A percentile compares a stretch with the other conserved stretches of the same genome.
phyloP scores from a whole-genome alignment of 2,329 filamentous ascomycete genomes.

The Colletotrichum caudatum region DNA sequence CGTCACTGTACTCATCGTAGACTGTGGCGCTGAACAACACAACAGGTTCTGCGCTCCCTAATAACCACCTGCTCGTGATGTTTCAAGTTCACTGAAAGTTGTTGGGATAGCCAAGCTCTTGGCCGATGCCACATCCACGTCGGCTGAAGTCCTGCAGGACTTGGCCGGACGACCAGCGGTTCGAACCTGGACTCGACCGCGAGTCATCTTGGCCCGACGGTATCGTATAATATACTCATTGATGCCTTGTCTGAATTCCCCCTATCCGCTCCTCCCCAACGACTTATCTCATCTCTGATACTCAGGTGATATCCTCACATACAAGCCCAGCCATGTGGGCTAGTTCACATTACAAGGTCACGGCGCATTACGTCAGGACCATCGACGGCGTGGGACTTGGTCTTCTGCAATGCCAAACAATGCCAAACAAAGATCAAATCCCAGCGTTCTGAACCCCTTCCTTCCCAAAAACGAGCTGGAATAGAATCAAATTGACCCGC shows the following conservation, averaged over 20 bases:
- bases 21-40: conserved; percentile 36
- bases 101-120: neutral
- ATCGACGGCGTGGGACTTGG: neutral
- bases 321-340: neutral
- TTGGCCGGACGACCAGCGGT: neutral
- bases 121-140: neutral
- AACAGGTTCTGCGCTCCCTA: conserved; percentile 24
- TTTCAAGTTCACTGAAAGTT: neutral
- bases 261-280: neutral
- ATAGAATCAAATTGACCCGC: conserved; percentile 3
- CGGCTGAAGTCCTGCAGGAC: neutral
- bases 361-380: neutral
- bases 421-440: too few relatives aligned
- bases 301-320: too few relatives aligned
- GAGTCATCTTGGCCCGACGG: neutral
- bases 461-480: neutral
- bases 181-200: neutral
- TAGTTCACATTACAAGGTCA: neutral
- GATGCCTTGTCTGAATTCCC: neutral
- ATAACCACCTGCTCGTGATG: neutral
- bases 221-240: neutral
- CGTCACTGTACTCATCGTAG: conserved; percentile 37
- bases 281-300: neutral
- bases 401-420: neutral
- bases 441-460: neutral